A percentile compares a stretch with the other conserved stretches of the same genome.
phyloP scores from a whole-genome alignment of 306 rosid species.

The Lupinus albus region DNA sequence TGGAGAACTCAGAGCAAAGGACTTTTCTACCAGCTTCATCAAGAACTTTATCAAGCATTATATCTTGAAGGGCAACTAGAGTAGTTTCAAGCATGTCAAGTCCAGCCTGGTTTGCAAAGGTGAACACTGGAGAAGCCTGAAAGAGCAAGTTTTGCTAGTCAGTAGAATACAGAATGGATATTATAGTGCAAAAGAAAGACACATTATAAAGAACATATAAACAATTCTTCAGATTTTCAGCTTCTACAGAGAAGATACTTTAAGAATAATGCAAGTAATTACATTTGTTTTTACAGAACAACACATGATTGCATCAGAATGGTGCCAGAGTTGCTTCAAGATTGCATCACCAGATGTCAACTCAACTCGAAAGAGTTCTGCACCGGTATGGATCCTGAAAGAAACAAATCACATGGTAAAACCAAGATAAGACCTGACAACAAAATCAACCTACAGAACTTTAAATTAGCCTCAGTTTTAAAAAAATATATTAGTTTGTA shows the following conservation, averaged over 20 bases:
- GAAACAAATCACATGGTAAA: background rate
- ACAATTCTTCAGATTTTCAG: background rate
- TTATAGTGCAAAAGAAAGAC: background rate
- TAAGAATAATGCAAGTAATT: constrained; percentile 4
- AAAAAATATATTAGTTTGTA: background rate
- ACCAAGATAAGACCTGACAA: background rate
- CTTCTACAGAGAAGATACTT: background rate
- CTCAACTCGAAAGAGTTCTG: constrained; percentile 64
- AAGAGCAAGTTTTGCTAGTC: constrained; percentile 16
- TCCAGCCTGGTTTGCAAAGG: constrained; percentile 96
- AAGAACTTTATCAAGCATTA: constrained; percentile 89
- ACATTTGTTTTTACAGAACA: constrained; percentile 88
- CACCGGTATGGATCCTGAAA: constrained; percentile 74
- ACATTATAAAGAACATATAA: too few species aligned
- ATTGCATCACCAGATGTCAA: constrained; percentile 68
- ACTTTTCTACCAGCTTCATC: constrained; percentile 84
- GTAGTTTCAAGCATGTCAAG: constrained; percentile 98
- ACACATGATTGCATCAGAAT: constrained; percentile 90
- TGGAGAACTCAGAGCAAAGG: constrained; percentile 90
- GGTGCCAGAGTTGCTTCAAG: constrained; percentile 92
- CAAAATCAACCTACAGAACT: background rate
- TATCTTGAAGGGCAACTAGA: constrained; percentile 92
- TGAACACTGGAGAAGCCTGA: constrained; percentile 93
- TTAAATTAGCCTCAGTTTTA: background rate
- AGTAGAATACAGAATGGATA: background rate